Base-by-base conservation (phyloP, 352 stramenopile genomes). In the Phytophthora gonapodyides region DNA sequence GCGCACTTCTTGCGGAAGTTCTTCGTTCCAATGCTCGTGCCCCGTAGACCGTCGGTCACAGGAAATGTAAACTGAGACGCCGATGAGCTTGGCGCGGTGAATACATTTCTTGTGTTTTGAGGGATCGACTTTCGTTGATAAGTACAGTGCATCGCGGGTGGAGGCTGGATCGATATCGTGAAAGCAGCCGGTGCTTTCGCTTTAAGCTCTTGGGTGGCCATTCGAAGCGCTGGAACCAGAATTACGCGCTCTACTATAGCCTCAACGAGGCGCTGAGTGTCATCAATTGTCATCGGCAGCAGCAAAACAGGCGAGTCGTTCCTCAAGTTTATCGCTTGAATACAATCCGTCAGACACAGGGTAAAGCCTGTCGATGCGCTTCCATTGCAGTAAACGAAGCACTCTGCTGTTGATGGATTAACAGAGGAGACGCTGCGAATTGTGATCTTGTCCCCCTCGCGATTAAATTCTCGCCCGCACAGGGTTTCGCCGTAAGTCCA, bases 241-340 rank as follows among this genome's bases (percentile, higher is more conserved):
- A 66, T 58, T 15, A 80, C 49, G 12, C 70, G 61, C 27, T 65
- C 27, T 4, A 69, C 60, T 15, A 91, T 74, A 8, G 58, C 68
- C 27, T 72, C 16, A 33, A 82, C 75, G 30, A 91, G 47, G 4
- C 72, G 57, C 7, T 24, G 30, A 3, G 76, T 80, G 43, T 91
- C 78, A 12, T 78, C 59, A 2, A 57, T 5, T 1, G 72, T 80
- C 19, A 91, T 46, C 8, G 82, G 78, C 15, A 73, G 27, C 3
- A 41, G 42, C 3, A 81, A 41, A 0, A 63, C 8, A 2, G 44
- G 34, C 5, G 52, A 45, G 6, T 75, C 49, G 10, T 65, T 77
- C 8, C 80, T 61, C 19, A 91, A 67, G 41, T 91, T 91, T 41
- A 89, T 89, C 0, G 80, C 68, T 13, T 87, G 66, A 43, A 87